A percentile compares a stretch with the other conserved stretches of the same genome.
Conservation (phyloP, 2,329 filamentous ascomycete genomes). For the Colletotrichum caudatum region DNA sequence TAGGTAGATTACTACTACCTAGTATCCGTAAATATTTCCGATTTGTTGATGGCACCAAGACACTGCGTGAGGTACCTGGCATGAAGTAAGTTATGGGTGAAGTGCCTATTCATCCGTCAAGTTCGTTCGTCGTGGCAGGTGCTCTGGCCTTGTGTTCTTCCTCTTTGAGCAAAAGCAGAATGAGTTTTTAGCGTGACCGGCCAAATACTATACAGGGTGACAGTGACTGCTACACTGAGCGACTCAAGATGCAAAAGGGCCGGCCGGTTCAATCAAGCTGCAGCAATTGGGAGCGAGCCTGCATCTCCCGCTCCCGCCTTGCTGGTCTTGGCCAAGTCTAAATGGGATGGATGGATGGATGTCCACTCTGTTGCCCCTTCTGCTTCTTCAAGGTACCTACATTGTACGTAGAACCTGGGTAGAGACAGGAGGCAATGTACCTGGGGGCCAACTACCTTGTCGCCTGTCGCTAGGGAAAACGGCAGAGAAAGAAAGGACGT, state of each 20-base stretch:
- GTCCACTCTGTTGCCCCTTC: background rate
- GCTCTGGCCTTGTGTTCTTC: constrained; percentile 23
- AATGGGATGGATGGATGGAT: background rate
- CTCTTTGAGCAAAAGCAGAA: background rate
- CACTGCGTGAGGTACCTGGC: constrained; percentile 20
- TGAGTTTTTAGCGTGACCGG: background rate
- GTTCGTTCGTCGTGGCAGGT: background rate
- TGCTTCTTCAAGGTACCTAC: background rate
- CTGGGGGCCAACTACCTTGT: background rate
- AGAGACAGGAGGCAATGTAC: background rate
- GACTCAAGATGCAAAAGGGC: background rate
- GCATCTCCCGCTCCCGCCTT: background rate
- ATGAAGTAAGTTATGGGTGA: background rate
- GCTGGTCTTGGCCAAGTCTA: background rate
- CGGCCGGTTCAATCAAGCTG: background rate
- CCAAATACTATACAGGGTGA: background rate
- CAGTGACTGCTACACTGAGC: background rate
- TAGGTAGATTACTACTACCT: background rate
- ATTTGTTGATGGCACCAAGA: constrained; percentile 20
- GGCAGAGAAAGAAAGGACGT: constrained; percentile 5
- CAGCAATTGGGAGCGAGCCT: background rate
- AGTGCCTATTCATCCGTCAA: background rate
- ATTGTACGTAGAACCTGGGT: no score
- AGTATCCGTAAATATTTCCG: background rate
- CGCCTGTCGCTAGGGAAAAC: constrained; percentile 9